Conservation (phyloP, 768 basidiomycete genomes). For the Gymnopilus dilepis region DNA sequence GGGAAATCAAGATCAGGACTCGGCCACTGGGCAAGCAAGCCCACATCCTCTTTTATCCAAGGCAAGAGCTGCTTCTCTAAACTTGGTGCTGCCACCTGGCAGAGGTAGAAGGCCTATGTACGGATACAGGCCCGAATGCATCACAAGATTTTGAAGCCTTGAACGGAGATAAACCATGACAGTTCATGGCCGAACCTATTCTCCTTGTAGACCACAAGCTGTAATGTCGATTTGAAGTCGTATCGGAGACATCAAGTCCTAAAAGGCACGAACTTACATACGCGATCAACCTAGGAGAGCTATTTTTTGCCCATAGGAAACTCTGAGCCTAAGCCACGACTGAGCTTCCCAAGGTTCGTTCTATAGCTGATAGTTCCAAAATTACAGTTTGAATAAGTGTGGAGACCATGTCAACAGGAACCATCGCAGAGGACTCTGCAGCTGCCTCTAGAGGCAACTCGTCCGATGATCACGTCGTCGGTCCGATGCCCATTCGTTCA, state of each 20-base stretch:
- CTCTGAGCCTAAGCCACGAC: neutral
- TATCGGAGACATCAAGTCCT: neutral
- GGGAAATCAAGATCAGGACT: neutral
- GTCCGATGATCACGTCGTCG: constrained; percentile 2
- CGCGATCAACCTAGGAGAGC: neutral
- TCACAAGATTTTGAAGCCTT: neutral
- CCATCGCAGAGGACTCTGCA: neutral
- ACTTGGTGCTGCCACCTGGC: neutral
- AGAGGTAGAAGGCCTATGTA: neutral
- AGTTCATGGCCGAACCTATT: neutral
- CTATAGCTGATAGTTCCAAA: constrained; percentile 1
- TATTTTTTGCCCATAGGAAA: neutral
- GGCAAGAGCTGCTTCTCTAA: neutral
- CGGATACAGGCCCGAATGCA: neutral
- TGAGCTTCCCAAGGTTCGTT: neutral
- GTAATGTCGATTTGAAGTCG: neutral
- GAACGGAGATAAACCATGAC: neutral
- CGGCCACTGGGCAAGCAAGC: neutral
- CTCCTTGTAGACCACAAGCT: neutral
- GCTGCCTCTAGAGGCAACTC: neutral
- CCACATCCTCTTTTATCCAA: neutral
- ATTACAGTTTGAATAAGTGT: constrained; percentile 9
- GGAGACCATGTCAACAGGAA: constrained; percentile 9
- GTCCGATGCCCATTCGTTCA: neutral
- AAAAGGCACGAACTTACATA: neutral